Base-by-base conservation (phyloP, 805 yeast genomes). In the Candida oleophila region DNA sequence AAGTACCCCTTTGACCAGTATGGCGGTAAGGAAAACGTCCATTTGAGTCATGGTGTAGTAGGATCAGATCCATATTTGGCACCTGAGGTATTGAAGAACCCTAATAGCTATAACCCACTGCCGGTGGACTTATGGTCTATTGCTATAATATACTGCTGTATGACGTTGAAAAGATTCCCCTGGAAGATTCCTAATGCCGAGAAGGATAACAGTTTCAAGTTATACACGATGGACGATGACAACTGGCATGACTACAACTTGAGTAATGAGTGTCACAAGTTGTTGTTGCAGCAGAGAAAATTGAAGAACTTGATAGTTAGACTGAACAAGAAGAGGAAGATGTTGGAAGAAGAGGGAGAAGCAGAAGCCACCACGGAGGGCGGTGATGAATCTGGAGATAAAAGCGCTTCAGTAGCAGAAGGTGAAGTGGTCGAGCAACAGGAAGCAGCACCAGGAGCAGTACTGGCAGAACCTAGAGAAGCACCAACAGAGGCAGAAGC, bases 51-150 rank as follows among this genome's bases (percentile, higher is more conserved):
- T 56, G 94, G 94, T 5, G 78, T 87, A 49, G 91, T 87, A 45
- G 96, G 96, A 11, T 82, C 89, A 12, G 96, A 87, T 65, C 96
- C 96, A 11, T 87, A 87, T 62, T 74, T 87, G 55, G 94, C 94
- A 1, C 95, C 96, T 0, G 96, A 87, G 64, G 91, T 86, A n/a
- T 69, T 87, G 62, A 74, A 81, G 54, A 84, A 85, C 51, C 68
- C 68, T 48, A 69, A 68, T 51, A 68, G 72, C 42, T 87, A 86
- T 60, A 89, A 87, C 61, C 91, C 95, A 8, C 83, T 82, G 61
- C 80, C 80, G 32, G 90, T 85, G 22, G 96, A 87, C 65, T 76
- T 87, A 30, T 87, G 96, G 96, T 86, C 94, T 3, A 73, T 86
- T 42, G 95, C 89, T 20, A 87, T 87, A 34, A 87, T 87, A 21